These are phyloP conservation scores for Sporothrix mexicana DNA, from an alignment of 2,329 filamentous ascomycete species.

Conservation along the genomic window DNA sequence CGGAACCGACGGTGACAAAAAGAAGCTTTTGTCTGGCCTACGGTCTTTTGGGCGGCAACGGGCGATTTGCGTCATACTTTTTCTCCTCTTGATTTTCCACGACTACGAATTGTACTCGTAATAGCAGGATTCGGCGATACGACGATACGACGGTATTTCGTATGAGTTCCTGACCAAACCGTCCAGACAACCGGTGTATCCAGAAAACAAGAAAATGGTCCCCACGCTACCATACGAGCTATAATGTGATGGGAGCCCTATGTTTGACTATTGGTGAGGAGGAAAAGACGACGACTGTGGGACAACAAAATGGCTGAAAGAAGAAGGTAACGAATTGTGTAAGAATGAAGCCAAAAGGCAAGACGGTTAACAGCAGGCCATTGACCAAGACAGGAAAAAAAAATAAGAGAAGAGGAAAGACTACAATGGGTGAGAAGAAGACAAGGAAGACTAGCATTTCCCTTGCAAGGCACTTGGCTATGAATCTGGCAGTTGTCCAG, in stretches of 20 bases:
- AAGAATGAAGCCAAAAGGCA: not conserved
- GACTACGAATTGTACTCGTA: too few species aligned
- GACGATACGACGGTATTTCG: not conserved
- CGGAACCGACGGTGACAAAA: not conserved
- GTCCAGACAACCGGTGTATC: not conserved
- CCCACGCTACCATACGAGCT: not conserved
- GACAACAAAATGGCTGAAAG: not conserved
- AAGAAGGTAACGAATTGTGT: not conserved
- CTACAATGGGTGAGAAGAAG: not conserved
- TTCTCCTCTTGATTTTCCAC: too few species aligned
- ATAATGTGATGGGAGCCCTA: not conserved
- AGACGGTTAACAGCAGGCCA: too few species aligned
- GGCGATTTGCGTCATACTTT: not conserved
- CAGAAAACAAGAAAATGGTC: not conserved
- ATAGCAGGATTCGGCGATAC: too few species aligned
- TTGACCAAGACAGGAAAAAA: not conserved
- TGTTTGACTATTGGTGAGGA: not conserved
- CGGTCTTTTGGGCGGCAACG: not conserved
- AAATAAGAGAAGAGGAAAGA: not conserved
- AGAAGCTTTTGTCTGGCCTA: not conserved
- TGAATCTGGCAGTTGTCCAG: too few species aligned
- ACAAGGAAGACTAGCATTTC: not conserved
- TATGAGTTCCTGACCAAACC: too few species aligned
- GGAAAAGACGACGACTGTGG: too few species aligned
- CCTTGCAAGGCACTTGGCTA: not conserved